Evolutionary conservation across 1,284 basidiomycete genomes (phyloP), one percentile per base, ranked within the genome.

Genomic region (Trametes versicolor): DNA sequence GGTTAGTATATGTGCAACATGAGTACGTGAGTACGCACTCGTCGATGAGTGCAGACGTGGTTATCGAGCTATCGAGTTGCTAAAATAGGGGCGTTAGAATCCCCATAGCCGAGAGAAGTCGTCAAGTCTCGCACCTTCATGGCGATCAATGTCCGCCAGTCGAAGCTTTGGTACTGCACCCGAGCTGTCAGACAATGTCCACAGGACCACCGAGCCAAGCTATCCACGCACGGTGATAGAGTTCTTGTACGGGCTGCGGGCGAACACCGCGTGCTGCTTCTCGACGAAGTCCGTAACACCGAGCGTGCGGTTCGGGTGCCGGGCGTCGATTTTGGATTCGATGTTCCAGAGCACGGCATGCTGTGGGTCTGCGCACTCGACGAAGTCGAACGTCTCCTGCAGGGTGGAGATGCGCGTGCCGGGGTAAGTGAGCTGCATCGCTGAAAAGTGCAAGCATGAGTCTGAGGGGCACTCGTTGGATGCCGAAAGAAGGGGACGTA

Each of bases 271-370:
- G 70, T 89, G 80, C 72, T 92, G 91, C 45, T 80, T 82, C 61
- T 79, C 77, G 12, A 92, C 91, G 72, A 94, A 95, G 61, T 88
- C 87, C 25, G 87, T 79, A 1, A 89, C 87, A 12, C 79, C 74
- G n/a, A 80, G 79, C 9, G 93, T 93, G 50, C 80, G 78, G 71
- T 88, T 85, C 12, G 83, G 80, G 62, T 81, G 73, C 36, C 80
- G 81, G 4, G 91, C 80, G 71, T 94, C 83, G 63, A 94, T 85
- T 77, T 94, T 95, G 48, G 89, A 91, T 78, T 94, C 93, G 65
- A 95, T 91, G 74, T 94, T 94, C 85, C 88, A 93, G 36, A 82
- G 77, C 25, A 93, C 82, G 48, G 80, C 75, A 62, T 85, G 85
- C 34, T 81, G 74, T 1, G 86, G 84, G 71, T 92, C 92, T 3